Percentiles rank a stretch among this genome's conserved stretches.
Conservation (phyloP, 2,329 filamentous ascomycete species). For the Corniculantispora saksenae region DNA sequence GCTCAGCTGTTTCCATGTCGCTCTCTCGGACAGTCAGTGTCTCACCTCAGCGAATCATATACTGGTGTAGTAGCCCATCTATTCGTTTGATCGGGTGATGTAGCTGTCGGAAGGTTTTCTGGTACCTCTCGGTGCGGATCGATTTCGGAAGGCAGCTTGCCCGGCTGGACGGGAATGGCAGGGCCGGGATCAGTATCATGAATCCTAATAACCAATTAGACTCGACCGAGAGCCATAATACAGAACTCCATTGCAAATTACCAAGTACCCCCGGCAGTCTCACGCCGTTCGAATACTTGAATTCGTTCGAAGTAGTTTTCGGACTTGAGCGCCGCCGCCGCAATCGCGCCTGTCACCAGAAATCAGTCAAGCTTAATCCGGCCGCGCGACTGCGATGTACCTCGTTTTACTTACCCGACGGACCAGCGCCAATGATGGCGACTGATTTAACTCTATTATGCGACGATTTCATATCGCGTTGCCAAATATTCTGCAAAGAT, state of each 20-base stretch:
- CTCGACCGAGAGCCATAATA: too few relatives aligned
- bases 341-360: conserved; percentile 41
- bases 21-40: not conserved
- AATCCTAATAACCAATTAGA: conserved; percentile 41
- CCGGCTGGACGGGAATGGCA: conserved; percentile 40
- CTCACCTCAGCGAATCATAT: conserved; percentile 53
- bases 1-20: too few relatives aligned
- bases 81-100: conserved; percentile 44
- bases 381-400: not conserved
- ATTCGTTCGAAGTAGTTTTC: conserved; percentile 46
- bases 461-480: not conserved
- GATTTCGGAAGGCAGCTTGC: conserved; percentile 43
- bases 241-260: conserved; percentile 22
- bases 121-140: conserved; percentile 51
- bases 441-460: conserved; percentile 38
- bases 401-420: conserved; percentile 35
- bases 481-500: not conserved
- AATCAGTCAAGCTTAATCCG: not conserved
- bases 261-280: conserved; percentile 48
- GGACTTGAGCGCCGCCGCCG: conserved; percentile 47
- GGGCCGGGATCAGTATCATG: conserved; percentile 47
- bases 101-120: conserved; percentile 39
- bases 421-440: conserved; percentile 46
- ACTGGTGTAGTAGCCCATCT: conserved; percentile 51
- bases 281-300: conserved; percentile 44